Percentiles rank a stretch among this genome's conserved stretches.
These are phyloP conservation scores for Podosphaera xanthii DNA, from an alignment of 2,329 filamentous ascomycete species.

Conservation along the genomic window DNA sequence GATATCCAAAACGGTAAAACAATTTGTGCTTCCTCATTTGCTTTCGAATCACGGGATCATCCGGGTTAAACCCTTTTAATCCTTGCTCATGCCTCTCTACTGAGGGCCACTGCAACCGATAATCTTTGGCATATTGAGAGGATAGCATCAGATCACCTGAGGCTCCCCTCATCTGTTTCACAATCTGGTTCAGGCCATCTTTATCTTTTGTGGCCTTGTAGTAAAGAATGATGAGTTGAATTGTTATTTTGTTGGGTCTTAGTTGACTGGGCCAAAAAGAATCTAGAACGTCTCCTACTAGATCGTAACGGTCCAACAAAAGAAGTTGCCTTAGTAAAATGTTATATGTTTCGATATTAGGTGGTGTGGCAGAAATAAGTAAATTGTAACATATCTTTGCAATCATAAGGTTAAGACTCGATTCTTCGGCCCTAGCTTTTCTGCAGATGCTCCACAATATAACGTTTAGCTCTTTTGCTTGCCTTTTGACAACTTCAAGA, in stretches of 20 bases:
- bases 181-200: conserved; percentile 9
- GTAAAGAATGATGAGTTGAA: conserved; percentile 14
- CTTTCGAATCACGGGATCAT: conserved; percentile 5
- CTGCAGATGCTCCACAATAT: conserved; percentile 8
- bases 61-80: conserved; percentile 14
- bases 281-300: conserved; percentile 30
- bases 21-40: not conserved
- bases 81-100: conserved; percentile 7
- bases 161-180: conserved; percentile 11
- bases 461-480: conserved; percentile 9
- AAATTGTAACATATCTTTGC: conserved; percentile 37
- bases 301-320: conserved; percentile 23
- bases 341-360: conserved; percentile 49
- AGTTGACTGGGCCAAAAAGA: conserved; percentile 21
- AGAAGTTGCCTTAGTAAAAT: conserved; percentile 44
- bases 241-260: conserved; percentile 9
- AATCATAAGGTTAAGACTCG: conserved; percentile 11
- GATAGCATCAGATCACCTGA: conserved; percentile 1
- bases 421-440: conserved; percentile 2
- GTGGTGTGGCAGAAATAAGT: conserved; percentile 34
- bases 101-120: not conserved
- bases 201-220: conserved; percentile 10
- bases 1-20: not conserved
- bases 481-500: conserved; percentile 2
- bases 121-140: not conserved